A percentile compares a stretch with the other conserved stretches of the same genome.
phyloP scores from a whole-genome alignment of 768 basidiomycete species.

The Trametes punicea region DNA sequence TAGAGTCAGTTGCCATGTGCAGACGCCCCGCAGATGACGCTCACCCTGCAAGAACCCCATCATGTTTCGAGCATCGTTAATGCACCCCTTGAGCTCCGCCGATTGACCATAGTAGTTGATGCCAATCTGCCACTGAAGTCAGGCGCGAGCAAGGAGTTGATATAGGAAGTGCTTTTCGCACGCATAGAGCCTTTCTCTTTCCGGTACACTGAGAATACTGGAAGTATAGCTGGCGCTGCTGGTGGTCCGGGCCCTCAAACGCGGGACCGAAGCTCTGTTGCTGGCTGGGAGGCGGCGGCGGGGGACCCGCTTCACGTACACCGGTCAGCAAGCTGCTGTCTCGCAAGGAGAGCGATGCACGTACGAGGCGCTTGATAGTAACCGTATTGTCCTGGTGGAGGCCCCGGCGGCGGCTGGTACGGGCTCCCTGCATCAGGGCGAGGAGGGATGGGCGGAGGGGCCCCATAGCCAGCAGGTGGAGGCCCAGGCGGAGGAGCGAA shows the following conservation, averaged over 20 bases:
- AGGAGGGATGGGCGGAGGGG: constrained; percentile 19
- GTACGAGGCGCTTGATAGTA: constrained; percentile 26
- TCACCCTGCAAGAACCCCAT: constrained; percentile 43
- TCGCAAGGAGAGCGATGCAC: neutral
- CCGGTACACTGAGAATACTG: constrained; percentile 57
- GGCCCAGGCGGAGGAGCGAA: constrained; percentile 23
- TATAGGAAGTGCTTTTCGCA: constrained; percentile 26
- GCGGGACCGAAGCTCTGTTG: constrained; percentile 46
- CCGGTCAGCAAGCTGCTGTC: neutral
- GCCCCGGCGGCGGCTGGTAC: constrained; percentile 7
- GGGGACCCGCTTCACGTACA: constrained; percentile 26
- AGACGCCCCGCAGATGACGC: neutral
- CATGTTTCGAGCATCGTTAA: constrained; percentile 58
- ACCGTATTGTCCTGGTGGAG: constrained; percentile 17
- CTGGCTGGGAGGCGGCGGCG: constrained; percentile 33
- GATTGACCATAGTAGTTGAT: constrained; percentile 49
- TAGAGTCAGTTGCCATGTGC: neutral
- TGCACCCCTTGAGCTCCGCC: constrained; percentile 48
- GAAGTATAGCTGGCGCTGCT: constrained; percentile 43
- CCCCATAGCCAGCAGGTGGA: constrained; percentile 18
- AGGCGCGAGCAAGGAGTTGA: neutral
- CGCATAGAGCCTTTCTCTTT: constrained; percentile 51
- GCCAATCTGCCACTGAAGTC: constrained; percentile 39
- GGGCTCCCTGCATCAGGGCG: neutral
- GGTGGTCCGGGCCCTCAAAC: constrained; percentile 32